These are phyloP conservation scores for Yamadazyma diospyri DNA, from an alignment of 1,139 yeast genomes.

Conservation along the genomic window DNA sequence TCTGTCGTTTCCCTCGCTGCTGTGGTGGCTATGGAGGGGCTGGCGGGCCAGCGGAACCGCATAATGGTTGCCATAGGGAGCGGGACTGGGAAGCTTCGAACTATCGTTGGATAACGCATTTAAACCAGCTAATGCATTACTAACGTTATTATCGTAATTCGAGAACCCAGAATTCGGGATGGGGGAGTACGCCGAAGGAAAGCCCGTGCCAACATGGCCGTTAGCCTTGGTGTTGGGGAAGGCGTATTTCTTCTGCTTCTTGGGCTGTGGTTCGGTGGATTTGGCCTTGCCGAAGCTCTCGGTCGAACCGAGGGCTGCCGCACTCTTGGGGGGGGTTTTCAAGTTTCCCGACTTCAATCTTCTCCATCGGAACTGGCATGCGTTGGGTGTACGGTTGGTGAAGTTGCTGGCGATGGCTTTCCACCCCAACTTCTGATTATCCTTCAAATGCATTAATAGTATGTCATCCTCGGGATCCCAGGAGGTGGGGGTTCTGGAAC, in stretches of 20 bases:
- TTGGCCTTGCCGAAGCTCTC: constrained; percentile 10
- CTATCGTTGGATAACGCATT: constrained; percentile 42
- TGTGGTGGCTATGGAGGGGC: background rate
- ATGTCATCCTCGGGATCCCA: constrained; percentile 78
- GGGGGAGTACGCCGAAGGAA: constrained; percentile 35
- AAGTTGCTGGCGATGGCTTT: constrained; percentile 70
- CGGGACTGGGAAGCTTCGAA: constrained; percentile 31
- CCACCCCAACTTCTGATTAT: constrained; percentile 72
- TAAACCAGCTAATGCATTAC: constrained; percentile 46
- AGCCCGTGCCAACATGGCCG: constrained; percentile 20
- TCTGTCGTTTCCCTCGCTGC: background rate
- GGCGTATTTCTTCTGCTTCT: constrained; percentile 23
- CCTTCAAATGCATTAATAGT: constrained; percentile 64
- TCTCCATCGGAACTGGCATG: constrained; percentile 80
- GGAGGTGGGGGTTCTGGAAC: constrained; percentile 56
- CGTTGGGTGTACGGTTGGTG: constrained; percentile 68
- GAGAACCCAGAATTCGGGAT: constrained; percentile 38
- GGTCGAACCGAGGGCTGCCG: constrained; percentile 18
- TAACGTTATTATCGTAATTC: constrained; percentile 42
- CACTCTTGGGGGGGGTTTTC: constrained; percentile 52
- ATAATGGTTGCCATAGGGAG: constrained; percentile 17
- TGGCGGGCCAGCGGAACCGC: background rate
- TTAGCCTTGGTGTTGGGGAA: constrained; percentile 16
- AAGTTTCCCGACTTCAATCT: constrained; percentile 62
- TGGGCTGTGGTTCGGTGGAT: constrained; percentile 12